Conservation (phyloP, 345 rosid species). For the Rhodomyrtus tomentosa region DNA sequence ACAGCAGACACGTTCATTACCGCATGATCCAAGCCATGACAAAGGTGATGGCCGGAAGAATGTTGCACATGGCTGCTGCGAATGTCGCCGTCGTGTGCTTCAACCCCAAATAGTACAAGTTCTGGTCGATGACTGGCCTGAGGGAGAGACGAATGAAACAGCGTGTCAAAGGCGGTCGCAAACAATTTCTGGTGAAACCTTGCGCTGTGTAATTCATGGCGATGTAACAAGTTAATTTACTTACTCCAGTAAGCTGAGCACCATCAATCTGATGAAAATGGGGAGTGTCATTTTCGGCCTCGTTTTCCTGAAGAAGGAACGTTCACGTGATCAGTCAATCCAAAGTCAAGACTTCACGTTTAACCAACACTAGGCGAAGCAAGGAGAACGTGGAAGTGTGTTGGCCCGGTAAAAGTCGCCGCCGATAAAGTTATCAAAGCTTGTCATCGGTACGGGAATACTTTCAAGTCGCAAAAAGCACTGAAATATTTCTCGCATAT, state of each 20-base stretch:
- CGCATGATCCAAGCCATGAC: slow-evolving; percentile 59
- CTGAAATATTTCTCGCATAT: neutral
- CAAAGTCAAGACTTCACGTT: neutral
- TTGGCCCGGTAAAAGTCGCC: neutral
- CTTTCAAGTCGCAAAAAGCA: neutral
- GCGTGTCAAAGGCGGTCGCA: neutral
- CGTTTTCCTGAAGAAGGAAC: neutral
- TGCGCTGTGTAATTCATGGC: neutral
- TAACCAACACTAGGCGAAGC: neutral
- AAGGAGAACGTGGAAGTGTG: too few relatives aligned
- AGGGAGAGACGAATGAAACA: neutral
- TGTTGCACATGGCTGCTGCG: slow-evolving; percentile 70
- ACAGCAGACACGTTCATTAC: slow-evolving; percentile 1
- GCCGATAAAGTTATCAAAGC: neutral
- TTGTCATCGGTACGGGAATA: neutral
- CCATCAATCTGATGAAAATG: slow-evolving; percentile 48
- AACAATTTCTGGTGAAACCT: neutral
- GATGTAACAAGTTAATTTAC: neutral
- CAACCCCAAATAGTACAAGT: slow-evolving; percentile 65
- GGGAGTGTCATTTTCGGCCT: slow-evolving; percentile 56
- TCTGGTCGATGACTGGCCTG: slow-evolving; percentile 89
- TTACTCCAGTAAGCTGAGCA: slow-evolving; percentile 74
- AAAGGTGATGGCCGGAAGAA: slow-evolving; percentile 81
- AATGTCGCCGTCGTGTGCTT: slow-evolving; percentile 80
- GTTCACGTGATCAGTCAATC: neutral